These are phyloP conservation scores for Actinomucor elegans DNA, from an alignment of 371 early-diverging fungal species.

Conservation along the genomic window DNA sequence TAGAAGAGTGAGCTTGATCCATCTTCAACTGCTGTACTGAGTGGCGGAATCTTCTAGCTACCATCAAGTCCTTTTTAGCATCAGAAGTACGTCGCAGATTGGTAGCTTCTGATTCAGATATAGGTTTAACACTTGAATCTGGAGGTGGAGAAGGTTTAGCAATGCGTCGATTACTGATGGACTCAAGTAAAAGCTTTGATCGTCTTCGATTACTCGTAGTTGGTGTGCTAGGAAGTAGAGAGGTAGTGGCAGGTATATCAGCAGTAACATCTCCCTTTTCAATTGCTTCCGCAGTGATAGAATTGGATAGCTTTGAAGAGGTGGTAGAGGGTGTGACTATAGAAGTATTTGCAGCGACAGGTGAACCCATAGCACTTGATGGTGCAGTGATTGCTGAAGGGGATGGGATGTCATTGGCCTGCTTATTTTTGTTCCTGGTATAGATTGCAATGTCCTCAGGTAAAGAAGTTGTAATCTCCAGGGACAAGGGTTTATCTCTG, in stretches of 20 bases:
- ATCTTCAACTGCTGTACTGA: constrained; percentile 20
- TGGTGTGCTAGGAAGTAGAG: not conserved
- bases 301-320: not conserved
- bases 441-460: constrained; percentile 70
- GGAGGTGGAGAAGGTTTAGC: not conserved
- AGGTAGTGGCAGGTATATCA: not conserved
- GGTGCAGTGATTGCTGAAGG: too few relatives aligned
- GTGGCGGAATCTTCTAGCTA: constrained; percentile 15
- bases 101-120: constrained; percentile 9
- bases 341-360: not conserved
- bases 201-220: constrained; percentile 1
- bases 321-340: too few relatives aligned
- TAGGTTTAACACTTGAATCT: not conserved
- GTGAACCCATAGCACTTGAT: not conserved
- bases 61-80: constrained; percentile 21
- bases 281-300: constrained; percentile 15
- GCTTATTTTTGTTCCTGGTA: constrained; percentile 37
- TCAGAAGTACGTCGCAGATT: constrained; percentile 12
- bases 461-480: constrained; percentile 68
- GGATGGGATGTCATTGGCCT: too few relatives aligned
- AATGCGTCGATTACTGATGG: constrained; percentile 24
- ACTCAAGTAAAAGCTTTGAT: constrained; percentile 15
- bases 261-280: constrained; percentile 11
- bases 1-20: constrained; percentile 23
- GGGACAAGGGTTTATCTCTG: constrained; percentile 50